Percentiles rank a stretch among this genome's conserved stretches.
phyloP scores from a whole-genome alignment of 179 eudicot genomes.

The Silene vulgaris region DNA sequence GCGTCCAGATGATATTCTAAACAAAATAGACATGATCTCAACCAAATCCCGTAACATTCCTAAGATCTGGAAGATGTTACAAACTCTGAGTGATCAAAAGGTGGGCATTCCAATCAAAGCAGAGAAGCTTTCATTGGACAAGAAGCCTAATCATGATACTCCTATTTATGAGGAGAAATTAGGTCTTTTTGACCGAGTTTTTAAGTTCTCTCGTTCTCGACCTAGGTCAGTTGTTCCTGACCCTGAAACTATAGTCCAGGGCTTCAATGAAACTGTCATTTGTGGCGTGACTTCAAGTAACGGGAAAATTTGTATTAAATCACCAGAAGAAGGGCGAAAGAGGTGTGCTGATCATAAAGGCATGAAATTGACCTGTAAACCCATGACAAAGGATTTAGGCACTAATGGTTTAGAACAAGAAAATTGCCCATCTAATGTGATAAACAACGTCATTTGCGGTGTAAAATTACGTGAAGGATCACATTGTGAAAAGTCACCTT shows the following conservation, averaged over 20 bases:
- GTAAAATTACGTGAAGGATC: slow-evolving; percentile 43
- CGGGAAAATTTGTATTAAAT: slow-evolving; percentile 45
- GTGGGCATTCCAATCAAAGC: slow-evolving; percentile 60
- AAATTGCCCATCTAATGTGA: neutral
- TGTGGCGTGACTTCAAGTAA: slow-evolving; percentile 65
- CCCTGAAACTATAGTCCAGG: slow-evolving; percentile 13
- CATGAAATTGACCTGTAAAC: slow-evolving; percentile 41
- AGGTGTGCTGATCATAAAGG: slow-evolving; percentile 76
- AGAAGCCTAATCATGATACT: slow-evolving; percentile 19
- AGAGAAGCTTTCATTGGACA: slow-evolving; percentile 28
- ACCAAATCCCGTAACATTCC: slow-evolving; percentile 24
- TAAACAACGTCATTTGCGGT: slow-evolving; percentile 40
- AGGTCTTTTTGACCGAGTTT: slow-evolving; percentile 37
- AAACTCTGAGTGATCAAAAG: slow-evolving; percentile 35
- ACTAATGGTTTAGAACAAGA: neutral
- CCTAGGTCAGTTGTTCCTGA: slow-evolving; percentile 42
- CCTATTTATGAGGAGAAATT: slow-evolving; percentile 15
- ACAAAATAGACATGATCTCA: slow-evolving; percentile 37
- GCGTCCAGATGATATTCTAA: slow-evolving; percentile 53
- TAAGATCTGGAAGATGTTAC: slow-evolving; percentile 40
- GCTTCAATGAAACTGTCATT: slow-evolving; percentile 13
- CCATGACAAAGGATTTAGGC: neutral
- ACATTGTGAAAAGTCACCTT: slow-evolving; percentile 43
- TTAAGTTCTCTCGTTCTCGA: slow-evolving; percentile 52
- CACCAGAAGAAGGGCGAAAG: slow-evolving; percentile 57